Percentiles rank a stretch among this genome's conserved stretches.
phyloP scores from a whole-genome alignment of 1,139 yeast species.

The Lodderomyces pseudojiufengensis region DNA sequence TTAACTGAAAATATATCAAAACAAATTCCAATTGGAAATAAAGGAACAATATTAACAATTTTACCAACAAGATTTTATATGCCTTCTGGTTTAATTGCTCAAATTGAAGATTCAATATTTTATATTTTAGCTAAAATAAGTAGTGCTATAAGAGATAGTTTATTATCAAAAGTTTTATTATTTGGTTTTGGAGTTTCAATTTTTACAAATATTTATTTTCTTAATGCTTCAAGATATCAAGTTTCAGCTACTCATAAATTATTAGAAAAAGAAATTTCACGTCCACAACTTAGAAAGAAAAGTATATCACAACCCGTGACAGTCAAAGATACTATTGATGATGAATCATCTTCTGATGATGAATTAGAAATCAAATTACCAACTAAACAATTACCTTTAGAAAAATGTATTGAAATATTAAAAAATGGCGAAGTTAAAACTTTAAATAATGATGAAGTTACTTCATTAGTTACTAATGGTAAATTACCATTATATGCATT shows the following conservation, averaged over 20 bases:
- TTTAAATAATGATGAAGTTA: conserved; percentile 69
- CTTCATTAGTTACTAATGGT: conserved; percentile 66
- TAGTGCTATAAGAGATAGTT: conserved; percentile 74
- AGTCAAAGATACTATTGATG: conserved; percentile 10
- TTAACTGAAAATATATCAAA: conserved; percentile 41
- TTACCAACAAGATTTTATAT: conserved; percentile 65
- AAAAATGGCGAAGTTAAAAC: conserved; percentile 70
- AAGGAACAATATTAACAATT: conserved; percentile 63
- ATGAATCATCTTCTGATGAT: conserved; percentile 18
- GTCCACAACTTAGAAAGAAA: conserved; percentile 20
- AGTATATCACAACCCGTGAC: conserved; percentile 6
- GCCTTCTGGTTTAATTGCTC: conserved; percentile 61
- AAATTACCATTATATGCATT: conserved; percentile 89
- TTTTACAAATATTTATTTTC: conserved; percentile 76
- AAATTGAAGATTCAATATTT: conserved; percentile 61
- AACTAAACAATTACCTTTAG: conserved; percentile 39
- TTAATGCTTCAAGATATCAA: conserved; percentile 71
- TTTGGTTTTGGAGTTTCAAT: conserved; percentile 73
- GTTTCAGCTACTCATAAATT: conserved; percentile 40
- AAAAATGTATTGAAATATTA: conserved; percentile 58
- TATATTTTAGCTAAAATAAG: conserved; percentile 56
- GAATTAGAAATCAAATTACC: conserved; percentile 26
- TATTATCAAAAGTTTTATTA: conserved; percentile 74
- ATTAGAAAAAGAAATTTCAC: conserved; percentile 38
- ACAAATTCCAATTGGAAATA: conserved; percentile 38